phyloP scores from a whole-genome alignment of 345 rosid genomes.

The Aquilaria malaccensis region DNA sequence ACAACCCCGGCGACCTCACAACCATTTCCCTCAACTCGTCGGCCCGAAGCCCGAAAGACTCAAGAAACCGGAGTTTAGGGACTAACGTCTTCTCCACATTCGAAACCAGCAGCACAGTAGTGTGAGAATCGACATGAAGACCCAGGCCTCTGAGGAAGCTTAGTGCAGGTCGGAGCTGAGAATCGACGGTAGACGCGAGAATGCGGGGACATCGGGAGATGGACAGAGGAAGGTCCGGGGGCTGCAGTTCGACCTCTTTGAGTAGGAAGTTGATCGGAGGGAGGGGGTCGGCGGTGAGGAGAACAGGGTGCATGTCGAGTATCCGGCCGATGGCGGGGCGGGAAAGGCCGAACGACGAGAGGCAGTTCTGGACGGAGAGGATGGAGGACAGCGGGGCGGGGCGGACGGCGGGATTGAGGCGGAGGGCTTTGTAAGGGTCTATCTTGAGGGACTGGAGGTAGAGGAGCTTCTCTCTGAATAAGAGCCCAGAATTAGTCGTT shows the following conservation, averaged over 20 bases:
- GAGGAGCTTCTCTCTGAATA: conserved; percentile 62
- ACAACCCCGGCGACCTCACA: conserved; percentile 64
- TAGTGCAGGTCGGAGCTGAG: conserved; percentile 55
- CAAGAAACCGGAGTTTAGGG: conserved; percentile 52
- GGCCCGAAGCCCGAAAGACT: conserved; percentile 39
- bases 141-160: conserved; percentile 50
- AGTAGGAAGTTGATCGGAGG: conserved; percentile 63
- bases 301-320: conserved; percentile 71
- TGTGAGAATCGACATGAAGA: conserved; percentile 43
- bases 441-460: conserved; percentile 64
- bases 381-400: conserved; percentile 65
- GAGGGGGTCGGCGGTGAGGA: conserved; percentile 63
- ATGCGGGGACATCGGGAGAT: conserved; percentile 66
- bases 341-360: conserved; percentile 58
- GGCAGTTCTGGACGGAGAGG: conserved; percentile 46
- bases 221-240: conserved; percentile 40
- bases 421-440: conserved; percentile 60
- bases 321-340: conserved; percentile 59
- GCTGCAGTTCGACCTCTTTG: conserved; percentile 45
- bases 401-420: conserved; percentile 66
- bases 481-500: conserved; percentile 45
- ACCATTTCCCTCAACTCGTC: conserved; percentile 60
- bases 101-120: conserved; percentile 57
- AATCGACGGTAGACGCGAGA: conserved; percentile 37
- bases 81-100: conserved; percentile 48